phyloP scores from a whole-genome alignment of 2,329 filamentous ascomycete species.

The Apiospora phragmitis region DNA sequence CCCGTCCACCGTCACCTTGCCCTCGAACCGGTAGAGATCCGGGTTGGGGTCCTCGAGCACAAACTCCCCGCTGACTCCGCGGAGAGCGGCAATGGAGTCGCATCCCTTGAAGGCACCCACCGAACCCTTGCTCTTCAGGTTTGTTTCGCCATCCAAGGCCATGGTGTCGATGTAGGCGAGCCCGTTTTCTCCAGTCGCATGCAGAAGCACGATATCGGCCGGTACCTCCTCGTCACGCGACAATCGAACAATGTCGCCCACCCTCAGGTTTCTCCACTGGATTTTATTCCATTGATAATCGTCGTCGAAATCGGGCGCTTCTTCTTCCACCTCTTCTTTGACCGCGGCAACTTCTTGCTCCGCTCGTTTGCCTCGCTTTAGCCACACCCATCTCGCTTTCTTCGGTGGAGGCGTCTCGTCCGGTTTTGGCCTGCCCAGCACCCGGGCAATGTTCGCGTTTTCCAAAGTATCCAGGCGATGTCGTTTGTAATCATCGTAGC shows the following conservation, averaged over 20 bases:
- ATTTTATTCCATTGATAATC: conserved; percentile 50
- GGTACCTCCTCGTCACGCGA: conserved; percentile 76
- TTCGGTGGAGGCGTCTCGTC: conserved; percentile 4
- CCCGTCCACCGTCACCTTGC: conserved; percentile 59
- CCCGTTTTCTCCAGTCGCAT: conserved; percentile 75
- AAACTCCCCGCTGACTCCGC: conserved; percentile 58
- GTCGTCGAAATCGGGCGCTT: conserved; percentile 21
- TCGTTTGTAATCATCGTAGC: conserved; percentile 80
- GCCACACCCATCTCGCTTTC: neutral
- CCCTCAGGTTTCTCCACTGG: conserved; percentile 69
- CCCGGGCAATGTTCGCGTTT: conserved; percentile 58
- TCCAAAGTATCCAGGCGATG: conserved; percentile 81
- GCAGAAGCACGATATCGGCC: conserved; percentile 78
- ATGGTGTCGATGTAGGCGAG: conserved; percentile 84
- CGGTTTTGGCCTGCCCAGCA: conserved; percentile 37
- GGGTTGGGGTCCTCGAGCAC: conserved; percentile 77
- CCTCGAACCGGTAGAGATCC: conserved; percentile 76
- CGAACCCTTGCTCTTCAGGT: conserved; percentile 74
- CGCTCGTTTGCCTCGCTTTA: neutral
- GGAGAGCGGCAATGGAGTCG: conserved; percentile 54
- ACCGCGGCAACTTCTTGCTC: neutral
- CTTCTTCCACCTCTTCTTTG: conserved; percentile 23
- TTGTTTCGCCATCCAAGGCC: conserved; percentile 82
- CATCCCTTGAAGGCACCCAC: conserved; percentile 62
- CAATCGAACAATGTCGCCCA: conserved; percentile 70